A percentile compares a stretch with the other conserved stretches of the same genome.
phyloP scores from a whole-genome alignment of 2,329 filamentous ascomycete genomes.

The Exophiala sp. region DNA sequence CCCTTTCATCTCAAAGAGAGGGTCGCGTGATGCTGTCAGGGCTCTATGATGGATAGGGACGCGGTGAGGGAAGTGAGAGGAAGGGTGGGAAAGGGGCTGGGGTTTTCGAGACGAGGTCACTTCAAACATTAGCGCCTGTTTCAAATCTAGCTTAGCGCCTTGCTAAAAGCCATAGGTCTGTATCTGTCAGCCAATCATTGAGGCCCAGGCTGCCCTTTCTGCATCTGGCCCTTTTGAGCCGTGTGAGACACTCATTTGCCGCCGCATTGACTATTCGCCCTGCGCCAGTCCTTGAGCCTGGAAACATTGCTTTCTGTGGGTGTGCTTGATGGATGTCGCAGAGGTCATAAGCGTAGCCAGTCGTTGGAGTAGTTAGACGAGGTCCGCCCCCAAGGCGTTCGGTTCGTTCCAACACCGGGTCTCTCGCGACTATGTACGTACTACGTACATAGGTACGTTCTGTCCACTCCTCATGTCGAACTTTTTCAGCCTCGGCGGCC shows the following conservation, averaged over 20 bases:
- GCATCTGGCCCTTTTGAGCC: not conserved
- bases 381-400: no score
- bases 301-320: conserved; percentile 8
- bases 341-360: no score
- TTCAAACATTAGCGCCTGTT: conserved; percentile 27
- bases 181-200: conserved; percentile 7
- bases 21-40: conserved; percentile 8
- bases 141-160: conserved; percentile 21
- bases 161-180: not conserved
- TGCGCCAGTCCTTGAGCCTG: conserved; percentile 6
- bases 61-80: not conserved
- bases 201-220: conserved; percentile 2
- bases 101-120: conserved; percentile 9
- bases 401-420: no score
- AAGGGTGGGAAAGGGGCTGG: conserved; percentile 3
- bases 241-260: not conserved
- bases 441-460: no score
- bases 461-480: no score
- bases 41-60: conserved; percentile 3
- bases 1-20: conserved; percentile 8
- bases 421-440: no score
- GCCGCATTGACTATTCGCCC: not conserved
- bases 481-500: no score
- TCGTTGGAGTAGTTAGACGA: no score
- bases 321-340: not conserved